Conservation (phyloP, 2,329 filamentous ascomycete species). For the Chrysoporthe deuterocubensis region DNA sequence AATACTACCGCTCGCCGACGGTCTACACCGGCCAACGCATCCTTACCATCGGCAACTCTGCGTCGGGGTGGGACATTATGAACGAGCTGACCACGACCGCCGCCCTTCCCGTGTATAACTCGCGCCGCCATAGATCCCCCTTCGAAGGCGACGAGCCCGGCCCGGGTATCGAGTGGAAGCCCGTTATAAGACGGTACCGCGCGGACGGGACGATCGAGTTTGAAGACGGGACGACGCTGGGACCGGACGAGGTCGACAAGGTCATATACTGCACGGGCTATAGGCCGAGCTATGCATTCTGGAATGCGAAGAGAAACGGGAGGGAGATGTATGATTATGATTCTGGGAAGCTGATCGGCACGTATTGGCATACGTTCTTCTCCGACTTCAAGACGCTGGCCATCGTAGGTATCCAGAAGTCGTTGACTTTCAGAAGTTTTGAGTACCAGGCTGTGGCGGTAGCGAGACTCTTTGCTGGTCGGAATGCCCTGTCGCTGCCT, state of each 20-base stretch:
- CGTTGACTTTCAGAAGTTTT: conserved; percentile 57
- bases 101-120: conserved; percentile 53
- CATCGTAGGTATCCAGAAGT: conserved; percentile 55
- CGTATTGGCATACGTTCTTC: conserved; percentile 59
- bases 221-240: conserved; percentile 40
- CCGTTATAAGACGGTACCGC: conserved; percentile 50
- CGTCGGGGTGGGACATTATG: conserved; percentile 47
- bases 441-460: conserved; percentile 61
- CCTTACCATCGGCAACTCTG: conserved; percentile 49
- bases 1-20: conserved; percentile 46
- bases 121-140: conserved; percentile 50
- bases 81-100: conserved; percentile 44
- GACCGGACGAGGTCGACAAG: conserved; percentile 40
- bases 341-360: conserved; percentile 46
- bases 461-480: conserved; percentile 50
- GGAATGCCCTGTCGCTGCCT: conserved; percentile 46
- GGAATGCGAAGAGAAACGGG: conserved; percentile 52
- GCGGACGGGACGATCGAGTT: conserved; percentile 49
- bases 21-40: conserved; percentile 41
- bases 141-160: conserved; percentile 57
- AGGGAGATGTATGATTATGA: conserved; percentile 55
- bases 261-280: conserved; percentile 51
- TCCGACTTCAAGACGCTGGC: conserved; percentile 51
- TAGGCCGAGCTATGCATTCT: conserved; percentile 50
- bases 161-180: conserved; percentile 56